Conservation (phyloP, 371 early-diverging fungal genomes). For the Mucor circinelloides region DNA sequence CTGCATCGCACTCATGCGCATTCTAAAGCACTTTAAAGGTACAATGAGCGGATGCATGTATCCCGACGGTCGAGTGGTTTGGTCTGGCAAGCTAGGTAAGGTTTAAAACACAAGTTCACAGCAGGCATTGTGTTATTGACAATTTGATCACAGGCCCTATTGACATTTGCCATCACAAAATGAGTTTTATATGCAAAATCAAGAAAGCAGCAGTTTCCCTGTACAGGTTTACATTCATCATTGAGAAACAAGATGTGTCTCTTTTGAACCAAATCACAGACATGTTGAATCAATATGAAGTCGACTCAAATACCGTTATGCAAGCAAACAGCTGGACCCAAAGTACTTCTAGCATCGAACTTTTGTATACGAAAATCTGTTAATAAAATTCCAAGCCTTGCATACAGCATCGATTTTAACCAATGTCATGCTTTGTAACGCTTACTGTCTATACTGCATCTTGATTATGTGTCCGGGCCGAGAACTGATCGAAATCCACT, state of each 20-base stretch:
- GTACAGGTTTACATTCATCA: not conserved
- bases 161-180: not conserved
- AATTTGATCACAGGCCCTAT: not conserved
- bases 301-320: not conserved
- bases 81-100: conserved; percentile 16
- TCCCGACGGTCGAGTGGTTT: conserved; percentile 14
- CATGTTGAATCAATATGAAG: not conserved
- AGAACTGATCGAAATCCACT: not conserved
- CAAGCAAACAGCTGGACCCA: not conserved
- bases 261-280: not conserved
- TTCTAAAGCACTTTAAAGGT: conserved; percentile 24
- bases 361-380: no score
- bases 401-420: not conserved
- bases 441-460: no score
- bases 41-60: conserved; percentile 18
- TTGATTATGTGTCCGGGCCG: not conserved
- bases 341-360: not conserved
- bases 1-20: not conserved
- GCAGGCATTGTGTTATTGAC: not conserved
- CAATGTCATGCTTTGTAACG: no score
- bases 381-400: no score
- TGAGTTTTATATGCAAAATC: conserved; percentile 4
- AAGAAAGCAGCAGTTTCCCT: not conserved
- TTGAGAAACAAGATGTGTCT: not conserved
- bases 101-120: not conserved